Evolutionary conservation across 2,329 filamentous ascomycete species (phyloP).

Genomic region (Cytospora mali): DNA sequence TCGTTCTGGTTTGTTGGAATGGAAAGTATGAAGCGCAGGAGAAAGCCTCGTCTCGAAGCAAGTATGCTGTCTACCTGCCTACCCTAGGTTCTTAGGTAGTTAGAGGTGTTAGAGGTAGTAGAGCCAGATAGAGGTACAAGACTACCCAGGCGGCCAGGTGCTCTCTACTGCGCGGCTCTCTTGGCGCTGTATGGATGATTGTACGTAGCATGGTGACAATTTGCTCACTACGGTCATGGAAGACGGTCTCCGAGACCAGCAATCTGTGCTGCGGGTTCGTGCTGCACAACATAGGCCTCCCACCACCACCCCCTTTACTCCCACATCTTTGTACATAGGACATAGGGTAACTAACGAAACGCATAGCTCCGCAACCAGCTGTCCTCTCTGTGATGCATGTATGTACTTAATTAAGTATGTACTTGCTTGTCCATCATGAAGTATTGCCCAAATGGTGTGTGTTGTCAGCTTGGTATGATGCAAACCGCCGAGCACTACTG

Average conservation of each 20-base stretch:
- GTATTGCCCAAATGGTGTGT: too few species aligned
- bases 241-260: constrained; percentile 17
- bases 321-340: not conserved
- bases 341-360: not conserved
- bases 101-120: too few species aligned
- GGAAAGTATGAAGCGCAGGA: not conserved
- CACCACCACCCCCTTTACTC: not conserved
- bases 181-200: not conserved
- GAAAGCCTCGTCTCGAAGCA: not conserved
- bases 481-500: constrained; percentile 6
- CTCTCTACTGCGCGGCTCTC: not conserved
- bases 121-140: not conserved
- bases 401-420: too few species aligned
- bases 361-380: not conserved
- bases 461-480: not conserved
- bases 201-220: not conserved
- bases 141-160: too few species aligned
- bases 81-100: too few species aligned
- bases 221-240: constrained; percentile 8
- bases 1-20: not conserved
- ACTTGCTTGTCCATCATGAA: too few species aligned
- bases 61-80: too few species aligned
- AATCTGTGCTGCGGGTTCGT: constrained; percentile 15
- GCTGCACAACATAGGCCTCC: constrained; percentile 8
- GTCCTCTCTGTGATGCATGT: not conserved